Evolutionary conservation across 768 basidiomycete species (phyloP), one percentile per base, ranked within the genome.

Genomic region (Tylopilus cervinicoccineus): DNA sequence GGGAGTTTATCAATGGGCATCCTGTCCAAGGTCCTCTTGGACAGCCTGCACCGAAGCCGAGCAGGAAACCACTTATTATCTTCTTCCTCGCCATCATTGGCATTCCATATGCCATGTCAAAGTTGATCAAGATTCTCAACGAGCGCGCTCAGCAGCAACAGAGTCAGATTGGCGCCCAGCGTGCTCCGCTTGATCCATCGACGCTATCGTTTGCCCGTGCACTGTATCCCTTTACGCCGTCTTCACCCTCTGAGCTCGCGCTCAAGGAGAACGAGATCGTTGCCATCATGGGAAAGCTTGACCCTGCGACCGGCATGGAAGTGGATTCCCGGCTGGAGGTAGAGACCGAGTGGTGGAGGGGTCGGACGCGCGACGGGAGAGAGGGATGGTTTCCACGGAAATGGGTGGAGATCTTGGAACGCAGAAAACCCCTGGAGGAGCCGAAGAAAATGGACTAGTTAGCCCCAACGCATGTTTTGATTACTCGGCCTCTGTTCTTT

Each of bases 1-100:
- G 76, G 48, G 82, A 86, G 24, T 93, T 93, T 63, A 63, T 90
- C 58, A 79, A 78, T 31, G 86, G 85, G 1, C 70, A 75, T 41
- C 80, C 81, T 0, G 74, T 82, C 4, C 79, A 77, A 38, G 76
- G 76, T 0, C 77, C 78, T 11, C 50, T 31, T 24, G 65, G 62
- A 31, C 57, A 66, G 2, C 57, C 72, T 5, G 54, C 64, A 38
- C 81, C 83, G 2, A 85, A 81, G 61, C 78, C 89, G 6, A 86
- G 81, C 69, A 87, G 83, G 66, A 97, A 96, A 65, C 96, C 96
- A 0, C 75, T 98, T 38, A 72, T 97, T 64, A 73, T 97, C 53
- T 98, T 99, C 78, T 78, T 99, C 56, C 80, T 97, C 49, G 92
- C 94, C 23, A 82, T 96, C 48, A 76, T 98, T 60, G 96, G 96